A percentile compares a stretch with the other conserved stretches of the same genome.
Evolutionary conservation across 257 asterid species (phyloP).

Genomic region (Verbascum thapsus): DNA sequence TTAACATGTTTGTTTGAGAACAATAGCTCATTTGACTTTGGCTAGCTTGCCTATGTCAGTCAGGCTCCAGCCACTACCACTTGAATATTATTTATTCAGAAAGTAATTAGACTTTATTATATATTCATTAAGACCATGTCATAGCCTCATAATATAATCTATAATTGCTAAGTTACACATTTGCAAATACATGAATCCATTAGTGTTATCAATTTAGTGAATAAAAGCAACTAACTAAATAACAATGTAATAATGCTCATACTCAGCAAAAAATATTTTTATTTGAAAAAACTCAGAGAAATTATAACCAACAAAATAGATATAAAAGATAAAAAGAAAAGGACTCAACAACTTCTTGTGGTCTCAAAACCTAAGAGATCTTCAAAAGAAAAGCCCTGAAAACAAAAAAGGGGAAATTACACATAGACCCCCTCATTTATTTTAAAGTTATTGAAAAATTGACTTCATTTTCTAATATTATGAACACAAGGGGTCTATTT

Average conservation of each 20-base stretch:
- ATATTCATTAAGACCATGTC: too few relatives aligned
- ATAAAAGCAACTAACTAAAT: too few relatives aligned
- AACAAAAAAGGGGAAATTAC: neutral
- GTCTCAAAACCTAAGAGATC: slow-evolving; percentile 27
- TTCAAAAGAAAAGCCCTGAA: slow-evolving; percentile 27
- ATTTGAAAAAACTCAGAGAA: neutral
- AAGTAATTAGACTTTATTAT: neutral
- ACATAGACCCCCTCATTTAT: too few relatives aligned
- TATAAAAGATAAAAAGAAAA: neutral
- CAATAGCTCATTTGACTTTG: neutral
- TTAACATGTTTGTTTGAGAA: neutral
- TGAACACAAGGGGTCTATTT: too few relatives aligned
- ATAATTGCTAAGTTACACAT: too few relatives aligned
- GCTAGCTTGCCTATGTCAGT: too few relatives aligned
- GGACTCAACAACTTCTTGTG: slow-evolving; percentile 20
- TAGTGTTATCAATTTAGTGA: too few relatives aligned
- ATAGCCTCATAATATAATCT: neutral
- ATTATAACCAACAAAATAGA: neutral
- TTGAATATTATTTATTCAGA: slow-evolving; percentile 1
- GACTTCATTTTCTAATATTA: too few relatives aligned
- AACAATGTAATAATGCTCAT: too few relatives aligned
- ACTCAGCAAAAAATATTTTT: neutral
- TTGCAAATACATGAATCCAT: too few relatives aligned
- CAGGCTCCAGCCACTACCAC: slow-evolving; percentile 2
- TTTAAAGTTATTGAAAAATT: too few relatives aligned